Percentiles rank a stretch among this genome's conserved stretches.
Evolutionary conservation across 768 basidiomycete species (phyloP).

Genomic region (Boletus sp.): DNA sequence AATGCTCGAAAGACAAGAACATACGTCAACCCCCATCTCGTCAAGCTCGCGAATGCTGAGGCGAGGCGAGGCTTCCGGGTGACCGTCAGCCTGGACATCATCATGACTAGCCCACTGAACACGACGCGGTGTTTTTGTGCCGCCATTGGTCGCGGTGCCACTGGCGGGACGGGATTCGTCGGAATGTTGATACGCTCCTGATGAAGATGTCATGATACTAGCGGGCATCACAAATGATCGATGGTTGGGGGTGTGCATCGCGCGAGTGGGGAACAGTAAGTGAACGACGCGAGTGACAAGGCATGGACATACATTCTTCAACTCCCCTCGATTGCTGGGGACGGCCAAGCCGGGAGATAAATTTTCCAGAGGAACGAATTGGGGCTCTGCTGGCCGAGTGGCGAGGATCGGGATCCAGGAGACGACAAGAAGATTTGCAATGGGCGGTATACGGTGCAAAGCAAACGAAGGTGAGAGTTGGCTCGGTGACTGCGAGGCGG

Average conservation of each 20-base stretch:
- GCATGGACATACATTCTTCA: slow-evolving; percentile 6
- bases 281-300: not conserved
- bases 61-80: slow-evolving; percentile 5
- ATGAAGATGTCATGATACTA: slow-evolving; percentile 19
- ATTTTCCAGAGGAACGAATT: not conserved
- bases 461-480: not conserved
- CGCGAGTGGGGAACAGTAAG: not conserved
- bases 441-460: not conserved
- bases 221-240: slow-evolving; percentile 6
- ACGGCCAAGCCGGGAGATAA: not conserved
- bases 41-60: slow-evolving; percentile 44
- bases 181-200: not conserved
- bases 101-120: slow-evolving; percentile 48
- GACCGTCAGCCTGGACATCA: slow-evolving; percentile 9
- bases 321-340: not conserved
- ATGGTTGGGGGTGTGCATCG: not conserved
- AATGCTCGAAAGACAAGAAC: slow-evolving; percentile 16
- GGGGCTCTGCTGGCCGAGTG: not conserved
- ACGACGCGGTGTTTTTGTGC: slow-evolving; percentile 46
- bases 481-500: not conserved
- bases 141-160: slow-evolving; percentile 20
- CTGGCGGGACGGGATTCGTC: slow-evolving; percentile 16
- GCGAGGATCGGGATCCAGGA: not conserved
- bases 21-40: slow-evolving; percentile 51
- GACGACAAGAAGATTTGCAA: not conserved